Percentiles rank a stretch among this genome's conserved stretches.
Conservation (phyloP, 2,329 filamentous ascomycete species). For the Colletotrichum sp. region DNA sequence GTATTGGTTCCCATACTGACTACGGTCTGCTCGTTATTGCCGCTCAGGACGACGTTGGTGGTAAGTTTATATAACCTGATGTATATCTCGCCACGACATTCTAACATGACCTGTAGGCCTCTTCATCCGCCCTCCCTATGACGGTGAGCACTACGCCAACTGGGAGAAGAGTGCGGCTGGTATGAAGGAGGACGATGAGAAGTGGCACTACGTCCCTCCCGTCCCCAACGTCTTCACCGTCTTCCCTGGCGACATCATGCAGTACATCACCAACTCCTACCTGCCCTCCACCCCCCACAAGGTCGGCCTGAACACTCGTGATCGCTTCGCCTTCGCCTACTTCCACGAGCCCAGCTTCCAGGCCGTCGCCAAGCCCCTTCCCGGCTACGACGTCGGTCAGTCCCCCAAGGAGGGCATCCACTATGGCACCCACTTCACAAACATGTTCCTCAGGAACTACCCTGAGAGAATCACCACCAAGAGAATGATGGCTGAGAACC, state of each 20-base stretch:
- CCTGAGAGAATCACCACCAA: constrained; percentile 50
- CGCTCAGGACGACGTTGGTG: constrained; percentile 54
- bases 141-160: constrained; percentile 47
- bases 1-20: constrained; percentile 58
- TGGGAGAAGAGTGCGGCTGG: constrained; percentile 51
- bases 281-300: constrained; percentile 56
- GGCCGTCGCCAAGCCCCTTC: constrained; percentile 46
- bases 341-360: constrained; percentile 58
- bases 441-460: constrained; percentile 57
- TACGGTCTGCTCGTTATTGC: constrained; percentile 58
- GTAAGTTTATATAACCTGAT: constrained; percentile 25
- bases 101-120: constrained; percentile 34
- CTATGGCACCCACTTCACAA: constrained; percentile 58
- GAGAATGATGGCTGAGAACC: constrained; percentile 37
- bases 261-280: constrained; percentile 51
- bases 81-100: background rate
- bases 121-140: constrained; percentile 48
- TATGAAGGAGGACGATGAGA: constrained; percentile 46
- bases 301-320: constrained; percentile 52
- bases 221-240: constrained; percentile 50
- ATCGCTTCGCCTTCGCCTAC: constrained; percentile 55
- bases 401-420: constrained; percentile 44
- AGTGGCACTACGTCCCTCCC: constrained; percentile 54
- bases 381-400: constrained; percentile 38
- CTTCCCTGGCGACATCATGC: constrained; percentile 59